Percentiles rank a stretch among this genome's conserved stretches.
These are phyloP conservation scores for Pseudonitzschia multistriata DNA, from an alignment of 108 stramenopile species.

Conservation along the genomic window DNA sequence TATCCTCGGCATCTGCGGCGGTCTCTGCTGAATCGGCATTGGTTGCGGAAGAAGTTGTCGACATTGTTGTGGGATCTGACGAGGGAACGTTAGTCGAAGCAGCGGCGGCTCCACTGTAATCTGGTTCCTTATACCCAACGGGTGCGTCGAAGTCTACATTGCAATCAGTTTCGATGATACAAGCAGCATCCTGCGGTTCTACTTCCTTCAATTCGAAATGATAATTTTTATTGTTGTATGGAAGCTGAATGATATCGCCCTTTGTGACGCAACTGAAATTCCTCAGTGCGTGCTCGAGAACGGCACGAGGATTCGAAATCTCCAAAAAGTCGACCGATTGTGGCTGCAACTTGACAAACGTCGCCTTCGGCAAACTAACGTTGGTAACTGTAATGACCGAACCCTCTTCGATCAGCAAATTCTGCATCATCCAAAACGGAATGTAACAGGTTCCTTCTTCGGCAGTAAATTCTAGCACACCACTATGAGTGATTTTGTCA, in stretches of 20 bases:
- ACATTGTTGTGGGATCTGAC: conserved; percentile 59
- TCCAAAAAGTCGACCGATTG: conserved; percentile 99
- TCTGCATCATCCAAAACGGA: conserved; percentile 99
- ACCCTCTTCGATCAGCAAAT: conserved; percentile 89
- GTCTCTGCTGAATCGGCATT: conserved; percentile 13
- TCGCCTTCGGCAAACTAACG: conserved; percentile 91
- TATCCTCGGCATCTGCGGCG: conserved; percentile 26
- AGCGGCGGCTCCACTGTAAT: conserved; percentile 25
- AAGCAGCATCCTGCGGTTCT: conserved; percentile 87
- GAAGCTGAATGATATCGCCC: conserved; percentile 95
- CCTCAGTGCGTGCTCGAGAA: conserved; percentile 93
- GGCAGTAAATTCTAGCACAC: conserved; percentile 99
- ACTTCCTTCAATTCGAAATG: conserved; percentile 95
- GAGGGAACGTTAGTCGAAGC: conserved; percentile 39
- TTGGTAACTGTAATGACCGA: conserved; percentile 92
- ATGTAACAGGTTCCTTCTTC: conserved; percentile 97
- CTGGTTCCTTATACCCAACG: conserved; percentile 88
- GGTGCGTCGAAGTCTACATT: conserved; percentile 96
- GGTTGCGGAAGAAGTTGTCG: conserved; percentile 31
- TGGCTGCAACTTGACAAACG: conserved; percentile 97
- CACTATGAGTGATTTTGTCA: conserved; percentile 83
- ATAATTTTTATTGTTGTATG: conserved; percentile 95
- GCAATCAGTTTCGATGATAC: conserved; percentile 95
- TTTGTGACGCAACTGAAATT: conserved; percentile 97
- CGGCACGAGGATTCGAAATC: conserved; percentile 97